phyloP scores from a whole-genome alignment of 371 early-diverging fungal species.

The Sporodiniella umbellata region DNA sequence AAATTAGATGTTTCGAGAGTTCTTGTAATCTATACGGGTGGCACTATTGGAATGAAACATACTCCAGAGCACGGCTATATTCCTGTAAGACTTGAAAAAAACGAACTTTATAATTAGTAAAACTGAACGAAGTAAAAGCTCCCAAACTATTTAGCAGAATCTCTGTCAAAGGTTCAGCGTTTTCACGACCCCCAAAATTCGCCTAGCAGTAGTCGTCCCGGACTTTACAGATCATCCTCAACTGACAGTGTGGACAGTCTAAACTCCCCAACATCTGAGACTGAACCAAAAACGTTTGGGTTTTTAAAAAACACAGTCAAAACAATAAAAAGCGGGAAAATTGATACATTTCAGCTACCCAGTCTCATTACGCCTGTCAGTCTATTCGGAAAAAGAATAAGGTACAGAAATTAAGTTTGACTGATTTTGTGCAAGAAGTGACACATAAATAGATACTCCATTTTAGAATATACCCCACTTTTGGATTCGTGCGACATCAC shows the following conservation, averaged over 20 bases:
- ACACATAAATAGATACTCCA: constrained; percentile 60
- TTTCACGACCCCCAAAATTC: constrained; percentile 77
- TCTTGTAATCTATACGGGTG: constrained; percentile 90
- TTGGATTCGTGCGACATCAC: constrained; percentile 95
- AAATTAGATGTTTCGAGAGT: constrained; percentile 74
- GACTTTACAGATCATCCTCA: constrained; percentile 25
- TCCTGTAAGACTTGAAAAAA: constrained; percentile 50
- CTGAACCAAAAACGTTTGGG: constrained; percentile 16
- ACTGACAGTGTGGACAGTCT: constrained; percentile 26
- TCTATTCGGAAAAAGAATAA: constrained; percentile 89
- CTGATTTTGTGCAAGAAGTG: constrained; percentile 5
- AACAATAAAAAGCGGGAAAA: constrained; percentile 15
- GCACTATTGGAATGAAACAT: constrained; percentile 95
- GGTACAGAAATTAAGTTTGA: constrained; percentile 34
- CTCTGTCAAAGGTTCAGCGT: constrained; percentile 70
- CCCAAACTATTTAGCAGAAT: constrained; percentile 74
- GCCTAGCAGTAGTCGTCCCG: constrained; percentile 1
- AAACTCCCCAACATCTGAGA: constrained; percentile 14
- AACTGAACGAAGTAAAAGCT: constrained; percentile 14
- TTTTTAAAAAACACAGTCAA: constrained; percentile 33
- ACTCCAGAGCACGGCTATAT: constrained; percentile 72
- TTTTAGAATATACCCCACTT: constrained; percentile 91
- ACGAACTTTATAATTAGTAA: not conserved
- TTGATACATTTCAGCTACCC: constrained; percentile 35
- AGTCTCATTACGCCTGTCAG: constrained; percentile 90